A percentile compares a stretch with the other conserved stretches of the same genome.
phyloP scores from a whole-genome alignment of 169 alveolate species.

The Plasmodium berghei region DNA sequence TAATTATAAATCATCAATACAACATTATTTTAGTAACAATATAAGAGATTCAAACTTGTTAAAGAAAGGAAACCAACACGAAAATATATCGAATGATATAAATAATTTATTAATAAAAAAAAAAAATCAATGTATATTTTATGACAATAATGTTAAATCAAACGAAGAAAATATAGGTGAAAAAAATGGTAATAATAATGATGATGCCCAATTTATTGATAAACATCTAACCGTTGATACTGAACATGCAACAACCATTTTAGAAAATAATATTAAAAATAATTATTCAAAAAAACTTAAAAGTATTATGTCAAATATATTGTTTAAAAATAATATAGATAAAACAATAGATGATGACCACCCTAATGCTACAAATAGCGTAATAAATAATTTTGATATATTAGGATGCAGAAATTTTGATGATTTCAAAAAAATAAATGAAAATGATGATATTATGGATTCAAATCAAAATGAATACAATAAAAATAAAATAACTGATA shows the following conservation, averaged over 20 bases:
- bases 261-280: not conserved
- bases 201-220: not conserved
- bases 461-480: not conserved
- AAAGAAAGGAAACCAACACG: constrained; percentile 16
- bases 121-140: no score
- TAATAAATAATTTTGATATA: not conserved
- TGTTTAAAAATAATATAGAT: constrained; percentile 27
- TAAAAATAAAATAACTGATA: constrained; percentile 5
- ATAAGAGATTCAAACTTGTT: not conserved
- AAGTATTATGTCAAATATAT: constrained; percentile 12
- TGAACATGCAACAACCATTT: not conserved
- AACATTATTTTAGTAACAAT: constrained; percentile 13
- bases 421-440: not conserved
- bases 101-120: no score
- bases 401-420: not conserved
- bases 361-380: not conserved
- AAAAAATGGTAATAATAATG: not conserved
- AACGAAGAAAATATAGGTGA: not conserved
- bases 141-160: not conserved
- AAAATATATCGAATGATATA: not conserved
- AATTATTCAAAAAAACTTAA: constrained; percentile 15
- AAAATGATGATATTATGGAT: not conserved
- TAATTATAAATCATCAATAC: constrained; percentile 10
- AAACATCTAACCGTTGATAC: not conserved
- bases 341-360: constrained; percentile 4